Conservation (phyloP, 2,329 filamentous ascomycete species). For the Colletotrichum gloeosporioides region DNA sequence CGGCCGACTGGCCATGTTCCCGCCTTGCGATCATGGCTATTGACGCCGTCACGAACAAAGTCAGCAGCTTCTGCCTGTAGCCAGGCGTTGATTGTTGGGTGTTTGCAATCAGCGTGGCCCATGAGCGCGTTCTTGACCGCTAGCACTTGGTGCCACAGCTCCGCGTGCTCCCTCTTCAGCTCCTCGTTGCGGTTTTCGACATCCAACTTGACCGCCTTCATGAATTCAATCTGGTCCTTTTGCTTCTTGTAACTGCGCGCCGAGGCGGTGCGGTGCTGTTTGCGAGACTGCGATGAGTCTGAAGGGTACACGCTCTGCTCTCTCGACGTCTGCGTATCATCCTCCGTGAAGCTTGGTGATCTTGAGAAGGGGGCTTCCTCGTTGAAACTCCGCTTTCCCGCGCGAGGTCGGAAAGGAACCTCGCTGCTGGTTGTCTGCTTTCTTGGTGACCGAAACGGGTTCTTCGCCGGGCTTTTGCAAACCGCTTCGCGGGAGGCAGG, state of each 20-base stretch:
- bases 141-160: neutral
- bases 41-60: neutral
- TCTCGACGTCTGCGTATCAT: too few relatives aligned
- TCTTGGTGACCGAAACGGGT: too few relatives aligned
- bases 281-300: neutral
- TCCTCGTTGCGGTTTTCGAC: neutral
- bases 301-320: too few relatives aligned
- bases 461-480: too few relatives aligned
- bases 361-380: too few relatives aligned
- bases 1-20: too few relatives aligned
- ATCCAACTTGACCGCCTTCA: neutral
- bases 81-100: slow-evolving; percentile 13
- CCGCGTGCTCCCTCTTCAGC: neutral
- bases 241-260: slow-evolving; percentile 20
- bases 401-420: too few relatives aligned
- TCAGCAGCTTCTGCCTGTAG: neutral
- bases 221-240: neutral
- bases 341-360: too few relatives aligned
- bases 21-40: neutral
- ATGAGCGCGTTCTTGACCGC: slow-evolving; percentile 9
- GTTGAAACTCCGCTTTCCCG: too few relatives aligned
- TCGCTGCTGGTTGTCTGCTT: too few relatives aligned
- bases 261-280: slow-evolving; percentile 14
- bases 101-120: slow-evolving; percentile 5
- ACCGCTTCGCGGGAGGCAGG: too few relatives aligned